phyloP scores from a whole-genome alignment of 1,284 basidiomycete genomes.

The Boletellus dicymbophilus region DNA sequence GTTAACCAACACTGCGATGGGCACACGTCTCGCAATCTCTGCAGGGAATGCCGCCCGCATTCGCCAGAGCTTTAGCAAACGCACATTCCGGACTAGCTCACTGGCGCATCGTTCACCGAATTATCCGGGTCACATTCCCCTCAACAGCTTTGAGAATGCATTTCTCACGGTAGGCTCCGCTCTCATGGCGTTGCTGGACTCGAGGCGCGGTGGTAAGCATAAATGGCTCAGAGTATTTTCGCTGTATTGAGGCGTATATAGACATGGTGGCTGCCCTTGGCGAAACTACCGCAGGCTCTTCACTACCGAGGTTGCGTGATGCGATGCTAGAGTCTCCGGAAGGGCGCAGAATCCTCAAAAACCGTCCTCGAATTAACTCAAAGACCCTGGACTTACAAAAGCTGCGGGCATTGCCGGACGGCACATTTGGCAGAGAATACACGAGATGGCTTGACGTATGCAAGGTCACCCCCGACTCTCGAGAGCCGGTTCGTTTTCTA shows the following conservation, averaged over 20 bases:
- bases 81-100: constrained; percentile 6
- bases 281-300: constrained; percentile 86
- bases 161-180: constrained; percentile 89
- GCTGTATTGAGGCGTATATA: constrained; percentile 32
- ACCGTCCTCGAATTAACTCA: constrained; percentile 83
- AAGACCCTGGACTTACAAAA: constrained; percentile 75
- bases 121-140: constrained; percentile 81
- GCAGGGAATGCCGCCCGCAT: not conserved
- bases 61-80: not conserved
- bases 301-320: constrained; percentile 80
- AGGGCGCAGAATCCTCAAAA: constrained; percentile 81
- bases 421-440: constrained; percentile 88
- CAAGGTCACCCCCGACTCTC: constrained; percentile 93
- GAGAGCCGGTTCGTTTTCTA: constrained; percentile 72
- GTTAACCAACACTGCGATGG: no score
- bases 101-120: constrained; percentile 36
- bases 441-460: constrained; percentile 90
- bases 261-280: constrained; percentile 94
- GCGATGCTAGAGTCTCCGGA: constrained; percentile 80
- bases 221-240: not conserved
- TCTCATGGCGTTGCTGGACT: constrained; percentile 81
- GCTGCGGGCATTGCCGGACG: constrained; percentile 69
- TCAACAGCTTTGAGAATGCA: constrained; percentile 80
- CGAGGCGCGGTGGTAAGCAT: constrained; percentile 78
- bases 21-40: no score